Evolutionary conservation across 176 grass and related monocot genomes (phyloP).

Genomic region (Hyparrhenia diplandra): DNA sequence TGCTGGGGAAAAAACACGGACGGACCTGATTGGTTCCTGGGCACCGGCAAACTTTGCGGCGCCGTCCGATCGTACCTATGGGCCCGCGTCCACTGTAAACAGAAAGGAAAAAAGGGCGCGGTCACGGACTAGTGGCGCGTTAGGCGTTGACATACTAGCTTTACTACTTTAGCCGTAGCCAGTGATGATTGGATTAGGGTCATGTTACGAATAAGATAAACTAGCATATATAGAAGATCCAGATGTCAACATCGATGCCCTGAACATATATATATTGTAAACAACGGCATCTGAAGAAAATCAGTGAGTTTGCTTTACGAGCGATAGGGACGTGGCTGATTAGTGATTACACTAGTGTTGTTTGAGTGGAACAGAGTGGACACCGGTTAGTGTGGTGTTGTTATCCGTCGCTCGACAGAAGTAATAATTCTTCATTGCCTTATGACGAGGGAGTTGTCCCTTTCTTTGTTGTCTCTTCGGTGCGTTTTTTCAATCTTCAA

Average conservation of each 20-base stretch:
- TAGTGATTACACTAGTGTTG: background rate
- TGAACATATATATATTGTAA: background rate
- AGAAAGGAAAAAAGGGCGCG: background rate
- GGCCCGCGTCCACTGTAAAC: background rate
- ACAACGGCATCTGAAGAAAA: background rate
- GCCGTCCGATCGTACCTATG: background rate
- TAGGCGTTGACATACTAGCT: conserved; percentile 8
- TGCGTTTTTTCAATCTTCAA: too few relatives aligned
- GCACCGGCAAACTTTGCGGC: background rate
- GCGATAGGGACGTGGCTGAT: background rate
- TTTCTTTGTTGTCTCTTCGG: too few relatives aligned
- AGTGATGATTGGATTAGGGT: background rate
- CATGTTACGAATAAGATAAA: background rate
- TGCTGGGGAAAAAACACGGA: background rate
- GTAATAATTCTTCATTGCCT: too few relatives aligned
- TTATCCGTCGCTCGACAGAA: background rate
- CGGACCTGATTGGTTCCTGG: background rate
- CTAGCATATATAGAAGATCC: background rate
- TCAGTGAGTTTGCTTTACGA: background rate
- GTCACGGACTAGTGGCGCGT: background rate
- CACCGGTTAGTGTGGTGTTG: too few relatives aligned
- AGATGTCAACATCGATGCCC: background rate
- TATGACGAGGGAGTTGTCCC: too few relatives aligned
- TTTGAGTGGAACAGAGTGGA: background rate
- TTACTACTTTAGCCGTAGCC: background rate